Evolutionary conservation across 2,329 filamentous ascomycete species (phyloP), one percentile per base, ranked within the genome.

Genomic region (Tolypocladium sp.): DNA sequence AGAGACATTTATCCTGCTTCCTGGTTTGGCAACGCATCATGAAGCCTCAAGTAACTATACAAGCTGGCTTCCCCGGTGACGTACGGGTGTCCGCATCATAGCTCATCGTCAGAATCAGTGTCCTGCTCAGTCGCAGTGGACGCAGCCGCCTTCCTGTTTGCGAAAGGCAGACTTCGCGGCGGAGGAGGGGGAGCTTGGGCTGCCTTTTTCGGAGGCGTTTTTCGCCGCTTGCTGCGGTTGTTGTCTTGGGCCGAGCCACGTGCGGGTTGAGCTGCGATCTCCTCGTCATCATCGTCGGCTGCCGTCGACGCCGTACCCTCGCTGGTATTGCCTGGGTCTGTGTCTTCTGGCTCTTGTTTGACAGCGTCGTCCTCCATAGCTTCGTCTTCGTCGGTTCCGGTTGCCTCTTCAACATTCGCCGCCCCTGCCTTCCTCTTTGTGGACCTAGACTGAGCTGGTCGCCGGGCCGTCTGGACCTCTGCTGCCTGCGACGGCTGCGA

Each of bases 21-120:
- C 20, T 40, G 41, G 9, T 2, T 42, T n/a, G n/a, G n/a, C 17
- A 42, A n/a, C 41, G 20, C 20, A 42, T 52, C 20, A 13, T 13
- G 22, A 9, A 35, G 4, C 30, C 30, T 35, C 10, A 22, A 35
- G 2, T 6, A 52, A 15, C 17, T 22, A 13, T 22, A 15, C 2
- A 15, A n/a, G 17, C 20, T 7, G 30, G 20, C 49, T 51, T 20
- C 33, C 46, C 46, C n/a, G 30, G 30, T 37, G 33, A 22, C 30
- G 30, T 9, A 37, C 4, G 3, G 20, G 30, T 7, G 17, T 22
- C n/a, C 30, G 15, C 20, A 13, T 63, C 67, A 84, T 59, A 84
- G 63, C 65, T 85, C 82, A 64, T 84, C 82, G 61, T 83, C 82
- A 0, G 80, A 82, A n/a, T 80, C 79, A 0, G 79, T 81, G 58